Conservation (phyloP, 2,329 filamentous ascomycete genomes). For the Neospermospora avenae region DNA sequence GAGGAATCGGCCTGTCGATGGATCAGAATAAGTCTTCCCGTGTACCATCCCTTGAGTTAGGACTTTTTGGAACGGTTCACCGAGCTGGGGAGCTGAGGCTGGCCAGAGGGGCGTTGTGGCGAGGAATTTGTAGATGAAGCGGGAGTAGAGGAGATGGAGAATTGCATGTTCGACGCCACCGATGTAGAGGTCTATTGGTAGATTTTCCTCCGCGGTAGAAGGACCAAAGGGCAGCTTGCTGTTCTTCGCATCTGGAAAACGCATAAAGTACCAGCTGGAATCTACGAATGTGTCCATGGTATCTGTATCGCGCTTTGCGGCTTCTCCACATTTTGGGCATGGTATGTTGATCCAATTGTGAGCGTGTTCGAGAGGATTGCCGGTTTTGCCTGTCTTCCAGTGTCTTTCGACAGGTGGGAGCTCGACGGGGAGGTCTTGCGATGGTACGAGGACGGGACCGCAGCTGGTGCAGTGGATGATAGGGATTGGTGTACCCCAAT, state of each 20-base stretch:
- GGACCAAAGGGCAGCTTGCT: constrained; percentile 56
- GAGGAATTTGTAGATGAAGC: constrained; percentile 88
- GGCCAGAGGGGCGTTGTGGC: constrained; percentile 52
- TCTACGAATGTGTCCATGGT: constrained; percentile 98
- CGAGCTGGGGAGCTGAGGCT: constrained; percentile 41
- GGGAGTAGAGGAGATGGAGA: constrained; percentile 81
- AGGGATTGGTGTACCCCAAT: constrained; percentile 89
- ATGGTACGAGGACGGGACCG: constrained; percentile 75
- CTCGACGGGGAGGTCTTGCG: constrained; percentile 70
- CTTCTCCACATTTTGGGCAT: constrained; percentile 69
- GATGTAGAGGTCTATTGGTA: constrained; percentile 85
- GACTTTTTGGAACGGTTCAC: constrained; percentile 78
- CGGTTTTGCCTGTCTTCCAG: constrained; percentile 65
- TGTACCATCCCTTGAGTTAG: constrained; percentile 94
- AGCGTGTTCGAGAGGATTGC: constrained; percentile 73
- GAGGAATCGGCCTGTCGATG: constrained; percentile 71
- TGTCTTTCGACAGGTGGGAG: constrained; percentile 68
- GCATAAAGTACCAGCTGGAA: constrained; percentile 90
- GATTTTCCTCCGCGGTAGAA: constrained; percentile 49
- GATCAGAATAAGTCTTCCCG: constrained; percentile 77
- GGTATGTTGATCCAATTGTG: constrained; percentile 70
- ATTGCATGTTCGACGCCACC: constrained; percentile 91
- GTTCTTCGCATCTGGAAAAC: constrained; percentile 73
- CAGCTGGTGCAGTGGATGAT: constrained; percentile 78
- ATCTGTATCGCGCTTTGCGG: constrained; percentile 80